A percentile compares a stretch with the other conserved stretches of the same genome.
phyloP scores from a whole-genome alignment of 1,284 basidiomycete genomes.

The Sanghuangporus weigelae region DNA sequence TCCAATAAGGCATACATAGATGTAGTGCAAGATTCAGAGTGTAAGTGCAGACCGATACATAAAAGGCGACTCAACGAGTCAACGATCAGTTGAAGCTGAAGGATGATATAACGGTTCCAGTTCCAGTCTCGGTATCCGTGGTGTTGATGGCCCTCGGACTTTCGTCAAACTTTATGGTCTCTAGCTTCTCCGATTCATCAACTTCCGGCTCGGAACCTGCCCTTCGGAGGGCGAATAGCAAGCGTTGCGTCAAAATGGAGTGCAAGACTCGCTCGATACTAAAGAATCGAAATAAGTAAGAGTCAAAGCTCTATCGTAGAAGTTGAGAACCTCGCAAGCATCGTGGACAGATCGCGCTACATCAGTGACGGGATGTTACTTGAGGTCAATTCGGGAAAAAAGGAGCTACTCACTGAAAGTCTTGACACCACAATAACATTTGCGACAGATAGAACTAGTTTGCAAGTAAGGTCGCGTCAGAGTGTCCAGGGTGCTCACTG shows the following conservation, averaged over 20 bases:
- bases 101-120: background rate
- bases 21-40: no score
- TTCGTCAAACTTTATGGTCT: background rate
- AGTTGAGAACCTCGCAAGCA: background rate
- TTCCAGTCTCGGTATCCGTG: background rate
- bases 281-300: background rate
- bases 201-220: background rate
- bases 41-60: no score
- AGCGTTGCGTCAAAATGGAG: background rate
- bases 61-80: no score
- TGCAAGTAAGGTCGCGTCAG: background rate
- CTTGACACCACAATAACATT: slow-evolving; percentile 4
- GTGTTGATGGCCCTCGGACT: background rate
- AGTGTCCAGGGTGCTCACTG: background rate
- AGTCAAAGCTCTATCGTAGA: background rate
- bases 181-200: background rate
- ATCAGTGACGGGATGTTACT: background rate
- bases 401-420: background rate
- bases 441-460: slow-evolving; percentile 1
- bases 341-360: slow-evolving; percentile 5
- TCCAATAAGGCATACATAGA: no score
- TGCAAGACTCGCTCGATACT: slow-evolving; percentile 7
- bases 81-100: background rate
- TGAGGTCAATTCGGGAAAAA: background rate
- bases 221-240: background rate